phyloP scores from a whole-genome alignment of 2,329 filamentous ascomycete species.

The Monosporascus ibericus region DNA sequence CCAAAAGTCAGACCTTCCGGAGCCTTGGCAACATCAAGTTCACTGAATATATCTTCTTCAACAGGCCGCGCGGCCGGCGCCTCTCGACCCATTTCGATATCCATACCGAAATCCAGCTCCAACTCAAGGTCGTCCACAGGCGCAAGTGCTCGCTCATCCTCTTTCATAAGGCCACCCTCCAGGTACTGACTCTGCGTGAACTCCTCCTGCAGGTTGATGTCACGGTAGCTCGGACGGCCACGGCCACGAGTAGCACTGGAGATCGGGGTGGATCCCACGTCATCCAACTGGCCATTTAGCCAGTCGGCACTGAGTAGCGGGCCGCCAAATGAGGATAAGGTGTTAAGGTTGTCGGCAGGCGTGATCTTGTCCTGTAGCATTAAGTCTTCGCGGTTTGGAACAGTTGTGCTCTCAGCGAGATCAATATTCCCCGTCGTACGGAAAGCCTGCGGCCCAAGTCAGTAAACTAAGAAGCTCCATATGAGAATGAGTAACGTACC shows the following conservation, averaged over 20 bases:
- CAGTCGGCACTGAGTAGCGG: slow-evolving; percentile 86
- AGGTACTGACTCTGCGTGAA: slow-evolving; percentile 76
- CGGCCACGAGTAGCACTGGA: slow-evolving; percentile 50
- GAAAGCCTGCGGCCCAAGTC: slow-evolving; percentile 63
- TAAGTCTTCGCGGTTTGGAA: slow-evolving; percentile 78
- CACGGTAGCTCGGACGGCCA: slow-evolving; percentile 44
- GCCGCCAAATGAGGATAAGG: slow-evolving; percentile 36
- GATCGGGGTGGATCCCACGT: slow-evolving; percentile 47
- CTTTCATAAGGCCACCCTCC: slow-evolving; percentile 55
- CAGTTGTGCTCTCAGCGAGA: slow-evolving; percentile 73
- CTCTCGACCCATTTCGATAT: slow-evolving; percentile 86
- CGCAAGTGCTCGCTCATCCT: slow-evolving; percentile 50
- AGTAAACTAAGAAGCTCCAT: slow-evolving; percentile 17
- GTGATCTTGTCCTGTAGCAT: slow-evolving; percentile 90
- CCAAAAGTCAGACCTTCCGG: slow-evolving; percentile 48
- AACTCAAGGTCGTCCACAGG: slow-evolving; percentile 63
- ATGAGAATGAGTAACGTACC: slow-evolving; percentile 43
- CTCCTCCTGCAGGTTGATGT: slow-evolving; percentile 65
- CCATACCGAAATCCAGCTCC: slow-evolving; percentile 69
- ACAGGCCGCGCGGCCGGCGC: slow-evolving; percentile 61
- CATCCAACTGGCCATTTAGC: slow-evolving; percentile 69
- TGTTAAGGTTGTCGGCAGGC: slow-evolving; percentile 72
- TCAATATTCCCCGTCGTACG: slow-evolving; percentile 92
- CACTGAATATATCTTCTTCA: slow-evolving; percentile 65
- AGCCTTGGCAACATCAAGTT: slow-evolving; percentile 56